Evolutionary conservation across 768 basidiomycete species (phyloP).

Genomic region (Tubosaeta sp.): DNA sequence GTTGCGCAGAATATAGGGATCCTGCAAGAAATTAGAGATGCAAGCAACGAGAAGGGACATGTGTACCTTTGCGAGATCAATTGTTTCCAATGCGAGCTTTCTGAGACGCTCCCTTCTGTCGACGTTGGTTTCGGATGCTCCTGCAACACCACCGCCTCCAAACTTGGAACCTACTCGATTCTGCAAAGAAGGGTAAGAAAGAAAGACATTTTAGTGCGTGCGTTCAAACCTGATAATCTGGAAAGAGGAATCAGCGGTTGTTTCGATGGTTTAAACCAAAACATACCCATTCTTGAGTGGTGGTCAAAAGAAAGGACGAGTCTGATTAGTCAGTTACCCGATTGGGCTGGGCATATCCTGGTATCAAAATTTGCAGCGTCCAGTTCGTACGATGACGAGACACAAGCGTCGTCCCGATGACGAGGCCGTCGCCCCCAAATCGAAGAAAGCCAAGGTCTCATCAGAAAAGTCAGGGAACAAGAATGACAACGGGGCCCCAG

Average conservation of each 20-base stretch:
- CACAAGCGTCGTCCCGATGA: slow-evolving; percentile 65
- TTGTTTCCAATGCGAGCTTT: slow-evolving; percentile 95
- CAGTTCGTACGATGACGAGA: slow-evolving; percentile 34
- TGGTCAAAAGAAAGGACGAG: not conserved
- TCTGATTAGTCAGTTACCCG: slow-evolving; percentile 4
- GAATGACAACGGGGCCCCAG: slow-evolving; percentile 21
- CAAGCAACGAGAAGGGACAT: not conserved
- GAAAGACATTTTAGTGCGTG: not conserved
- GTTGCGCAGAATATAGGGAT: slow-evolving; percentile 98
- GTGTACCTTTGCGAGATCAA: slow-evolving; percentile 91
- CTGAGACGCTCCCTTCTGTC: slow-evolving; percentile 91
- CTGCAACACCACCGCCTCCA: slow-evolving; percentile 93
- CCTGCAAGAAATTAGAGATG: slow-evolving; percentile 43
- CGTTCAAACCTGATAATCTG: slow-evolving; percentile 67
- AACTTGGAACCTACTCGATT: slow-evolving; percentile 96
- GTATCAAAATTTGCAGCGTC: slow-evolving; percentile 9
- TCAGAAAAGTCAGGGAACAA: slow-evolving; percentile 25
- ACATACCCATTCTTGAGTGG: slow-evolving; percentile 31
- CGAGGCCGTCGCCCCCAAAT: slow-evolving; percentile 40
- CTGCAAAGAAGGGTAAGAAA: slow-evolving; percentile 36
- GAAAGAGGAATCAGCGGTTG: slow-evolving; percentile 6
- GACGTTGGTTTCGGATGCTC: slow-evolving; percentile 91
- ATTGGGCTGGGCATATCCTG: slow-evolving; percentile 5
- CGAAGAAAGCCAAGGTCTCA: slow-evolving; percentile 59
- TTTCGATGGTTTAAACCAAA: not conserved